A percentile compares a stretch with the other conserved stretches of the same genome.
These are phyloP conservation scores for Macrocybe gigantea DNA, from an alignment of 768 basidiomycete genomes.

Conservation along the genomic window DNA sequence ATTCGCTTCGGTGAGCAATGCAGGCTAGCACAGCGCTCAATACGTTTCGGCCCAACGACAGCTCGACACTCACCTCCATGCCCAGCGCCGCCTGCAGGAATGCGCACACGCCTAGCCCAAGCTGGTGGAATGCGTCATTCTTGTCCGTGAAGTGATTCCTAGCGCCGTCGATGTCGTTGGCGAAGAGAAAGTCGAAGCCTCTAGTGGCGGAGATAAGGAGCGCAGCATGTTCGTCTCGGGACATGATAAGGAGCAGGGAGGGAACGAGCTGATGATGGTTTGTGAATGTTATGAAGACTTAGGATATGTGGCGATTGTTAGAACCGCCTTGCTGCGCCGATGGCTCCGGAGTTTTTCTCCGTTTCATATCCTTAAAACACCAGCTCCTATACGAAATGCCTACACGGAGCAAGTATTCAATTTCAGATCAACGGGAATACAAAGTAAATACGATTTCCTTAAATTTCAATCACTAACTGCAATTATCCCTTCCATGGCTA, in stretches of 20 bases:
- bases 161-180: slow-evolving; percentile 58
- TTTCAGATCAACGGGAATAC: no score
- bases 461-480: no score
- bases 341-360: no score
- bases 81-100: slow-evolving; percentile 77
- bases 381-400: no score
- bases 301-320: no score
- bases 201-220: slow-evolving; percentile 31
- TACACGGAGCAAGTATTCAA: no score
- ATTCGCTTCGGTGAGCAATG: slow-evolving; percentile 59
- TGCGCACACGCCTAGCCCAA: slow-evolving; percentile 66
- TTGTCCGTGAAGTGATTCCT: slow-evolving; percentile 39
- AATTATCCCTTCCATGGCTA: no score
- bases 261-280: no score
- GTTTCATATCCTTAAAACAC: no score
- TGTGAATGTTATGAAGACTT: no score
- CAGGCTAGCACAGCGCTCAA: slow-evolving; percentile 29
- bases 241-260: neutral
- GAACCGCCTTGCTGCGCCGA: no score
- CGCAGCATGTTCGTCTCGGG: slow-evolving; percentile 3
- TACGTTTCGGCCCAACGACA: neutral
- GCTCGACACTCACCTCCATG: slow-evolving; percentile 54
- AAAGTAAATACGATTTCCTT: no score
- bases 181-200: slow-evolving; percentile 67
- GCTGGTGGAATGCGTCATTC: slow-evolving; percentile 64